phyloP scores from a whole-genome alignment of 257 asterid species.

The Solanum sejunctum region DNA sequence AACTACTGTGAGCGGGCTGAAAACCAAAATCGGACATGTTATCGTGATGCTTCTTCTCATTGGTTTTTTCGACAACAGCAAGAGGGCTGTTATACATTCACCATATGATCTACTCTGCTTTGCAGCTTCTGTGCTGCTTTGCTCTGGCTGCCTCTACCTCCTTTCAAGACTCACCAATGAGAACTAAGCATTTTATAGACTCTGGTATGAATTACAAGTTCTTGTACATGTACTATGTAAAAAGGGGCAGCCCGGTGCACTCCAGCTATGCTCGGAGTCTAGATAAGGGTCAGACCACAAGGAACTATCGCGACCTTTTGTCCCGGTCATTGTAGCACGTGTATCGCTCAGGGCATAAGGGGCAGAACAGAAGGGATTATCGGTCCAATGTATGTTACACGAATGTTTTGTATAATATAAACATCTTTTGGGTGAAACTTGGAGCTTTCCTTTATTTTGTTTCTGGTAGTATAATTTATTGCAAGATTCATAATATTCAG shows the following conservation, averaged over 20 bases:
- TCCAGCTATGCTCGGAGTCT: no score
- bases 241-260: not conserved
- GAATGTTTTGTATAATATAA: not conserved
- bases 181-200: not conserved
- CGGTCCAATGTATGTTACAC: not conserved
- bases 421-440: not conserved
- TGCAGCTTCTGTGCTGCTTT: conserved; percentile 68
- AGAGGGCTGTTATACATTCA: conserved; percentile 57
- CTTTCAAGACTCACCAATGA: conserved; percentile 57
- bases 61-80: conserved; percentile 86
- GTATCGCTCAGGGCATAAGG: no score
- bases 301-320: not conserved
- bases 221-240: not conserved
- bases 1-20: conserved; percentile 72
- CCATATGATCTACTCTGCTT: conserved; percentile 87
- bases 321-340: no score
- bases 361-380: not conserved
- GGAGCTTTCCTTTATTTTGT: not conserved
- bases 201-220: not conserved
- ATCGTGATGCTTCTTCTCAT: conserved; percentile 93
- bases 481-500: not conserved
- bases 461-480: not conserved
- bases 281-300: not conserved
- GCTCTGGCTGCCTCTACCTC: conserved; percentile 65
- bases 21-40: conserved; percentile 85